phyloP scores from a whole-genome alignment of 805 yeast species.

The Yarrowia sp. region DNA sequence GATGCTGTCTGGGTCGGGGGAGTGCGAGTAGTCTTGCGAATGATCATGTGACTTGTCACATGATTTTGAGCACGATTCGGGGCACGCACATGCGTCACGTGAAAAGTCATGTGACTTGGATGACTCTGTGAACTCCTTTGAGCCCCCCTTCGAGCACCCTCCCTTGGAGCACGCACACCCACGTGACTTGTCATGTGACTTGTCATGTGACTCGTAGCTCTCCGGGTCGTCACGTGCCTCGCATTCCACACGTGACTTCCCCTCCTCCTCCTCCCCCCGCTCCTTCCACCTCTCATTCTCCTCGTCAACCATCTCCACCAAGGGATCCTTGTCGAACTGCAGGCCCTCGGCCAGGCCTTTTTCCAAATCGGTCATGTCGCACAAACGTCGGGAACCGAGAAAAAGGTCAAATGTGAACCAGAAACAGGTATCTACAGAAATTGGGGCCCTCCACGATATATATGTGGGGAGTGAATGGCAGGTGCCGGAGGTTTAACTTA shows the following conservation, averaged over 20 bases:
- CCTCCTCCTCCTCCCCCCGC: neutral
- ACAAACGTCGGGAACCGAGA: neutral
- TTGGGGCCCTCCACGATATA: neutral
- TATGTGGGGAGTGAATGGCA: neutral
- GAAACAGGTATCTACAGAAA: too few species aligned
- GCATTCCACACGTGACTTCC: neutral
- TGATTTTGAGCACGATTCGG: too few species aligned
- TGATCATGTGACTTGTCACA: too few species aligned
- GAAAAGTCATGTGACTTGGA: too few species aligned
- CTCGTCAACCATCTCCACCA: constrained; percentile 15
- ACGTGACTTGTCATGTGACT: neutral
- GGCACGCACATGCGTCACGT: too few species aligned
- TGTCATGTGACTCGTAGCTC: neutral
- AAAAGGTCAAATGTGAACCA: neutral
- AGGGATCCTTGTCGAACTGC: constrained; percentile 4
- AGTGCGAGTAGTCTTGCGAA: neutral
- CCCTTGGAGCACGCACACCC: neutral
- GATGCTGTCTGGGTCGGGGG: neutral
- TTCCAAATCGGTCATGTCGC: neutral
- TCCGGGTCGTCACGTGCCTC: neutral
- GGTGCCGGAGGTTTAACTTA: too few species aligned
- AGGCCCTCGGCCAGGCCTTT: neutral
- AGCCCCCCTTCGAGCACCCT: too few species aligned
- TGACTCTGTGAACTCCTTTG: too few species aligned
- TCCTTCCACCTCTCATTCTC: neutral